phyloP scores from a whole-genome alignment of 352 stramenopile species.

The Globisporangium middletonii region DNA sequence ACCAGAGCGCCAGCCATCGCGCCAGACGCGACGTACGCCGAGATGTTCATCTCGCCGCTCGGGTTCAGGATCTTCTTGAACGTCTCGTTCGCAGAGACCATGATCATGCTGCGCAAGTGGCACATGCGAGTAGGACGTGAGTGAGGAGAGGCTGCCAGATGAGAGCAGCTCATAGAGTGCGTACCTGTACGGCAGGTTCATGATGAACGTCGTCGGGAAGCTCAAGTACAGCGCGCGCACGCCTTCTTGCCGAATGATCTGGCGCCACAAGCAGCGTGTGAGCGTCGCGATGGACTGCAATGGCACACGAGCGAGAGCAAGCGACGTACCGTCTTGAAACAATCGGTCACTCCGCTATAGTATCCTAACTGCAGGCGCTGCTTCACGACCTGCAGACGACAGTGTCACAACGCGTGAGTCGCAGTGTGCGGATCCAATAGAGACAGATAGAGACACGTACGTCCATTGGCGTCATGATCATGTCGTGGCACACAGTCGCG shows the following conservation, averaged over 20 bases:
- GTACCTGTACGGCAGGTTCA: constrained; percentile 97
- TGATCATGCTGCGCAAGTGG: constrained; percentile 84
- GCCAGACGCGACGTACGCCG: constrained; percentile 91
- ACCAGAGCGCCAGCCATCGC: constrained; percentile 92
- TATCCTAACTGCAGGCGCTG: constrained; percentile 98
- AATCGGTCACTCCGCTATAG: constrained; percentile 91
- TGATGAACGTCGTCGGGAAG: constrained; percentile 97
- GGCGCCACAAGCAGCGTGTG: background rate
- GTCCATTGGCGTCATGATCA: constrained; percentile 98
- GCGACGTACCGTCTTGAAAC: constrained; percentile 66
- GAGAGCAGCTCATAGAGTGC: background rate
- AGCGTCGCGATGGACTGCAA: constrained; percentile 9
- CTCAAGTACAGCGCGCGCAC: constrained; percentile 88
- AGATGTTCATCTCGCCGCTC: constrained; percentile 79
- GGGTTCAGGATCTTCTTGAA: constrained; percentile 94
- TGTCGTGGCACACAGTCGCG: constrained; percentile 95
- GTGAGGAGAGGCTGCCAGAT: background rate
- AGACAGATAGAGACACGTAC: constrained; percentile 24
- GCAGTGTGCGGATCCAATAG: background rate
- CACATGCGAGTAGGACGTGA: background rate
- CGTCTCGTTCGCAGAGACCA: constrained; percentile 97
- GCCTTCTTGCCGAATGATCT: constrained; percentile 77
- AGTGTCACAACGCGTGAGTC: background rate
- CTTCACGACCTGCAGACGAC: constrained; percentile 91
- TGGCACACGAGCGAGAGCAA: background rate